phyloP scores from a whole-genome alignment of 345 rosid species.

The Leavenworthia alabamica region DNA sequence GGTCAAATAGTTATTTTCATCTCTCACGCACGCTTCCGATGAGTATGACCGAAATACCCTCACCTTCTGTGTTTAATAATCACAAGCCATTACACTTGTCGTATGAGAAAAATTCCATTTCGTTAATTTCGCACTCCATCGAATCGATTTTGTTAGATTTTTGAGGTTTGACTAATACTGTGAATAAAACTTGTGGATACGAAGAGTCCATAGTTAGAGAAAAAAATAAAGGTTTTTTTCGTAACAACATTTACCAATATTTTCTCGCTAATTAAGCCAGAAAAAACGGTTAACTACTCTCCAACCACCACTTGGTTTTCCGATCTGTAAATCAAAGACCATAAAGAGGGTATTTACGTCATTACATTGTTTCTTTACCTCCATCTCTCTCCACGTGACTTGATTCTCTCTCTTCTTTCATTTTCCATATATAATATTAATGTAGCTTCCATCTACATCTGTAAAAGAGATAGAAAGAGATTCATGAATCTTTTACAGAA shows the following conservation, averaged over 20 bases:
- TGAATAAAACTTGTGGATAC: conserved; percentile 10
- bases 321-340: conserved; percentile 8
- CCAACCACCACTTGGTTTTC: conserved; percentile 21
- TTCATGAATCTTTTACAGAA: conserved; percentile 31
- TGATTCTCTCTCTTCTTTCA: conserved; percentile 10
- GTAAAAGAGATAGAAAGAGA: conserved; percentile 9
- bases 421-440: conserved; percentile 4
- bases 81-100: neutral
- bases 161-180: conserved; percentile 4
- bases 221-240: neutral
- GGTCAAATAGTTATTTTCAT: conserved; percentile 17
- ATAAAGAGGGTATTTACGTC: conserved; percentile 17
- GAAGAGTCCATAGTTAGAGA: neutral
- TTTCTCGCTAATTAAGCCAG: conserved; percentile 13
- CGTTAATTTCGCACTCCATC: neutral
- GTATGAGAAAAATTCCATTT: neutral
- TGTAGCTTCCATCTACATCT: conserved; percentile 11
- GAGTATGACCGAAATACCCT: neutral
- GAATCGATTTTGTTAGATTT: conserved; percentile 15
- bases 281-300: conserved; percentile 22
- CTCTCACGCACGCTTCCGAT: neutral
- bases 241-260: conserved; percentile 26
- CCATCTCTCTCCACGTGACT: conserved; percentile 27
- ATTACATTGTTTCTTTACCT: neutral
- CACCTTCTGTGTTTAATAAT: neutral